A percentile compares a stretch with the other conserved stretches of the same genome.
These are phyloP conservation scores for Petunia axillaris DNA, from an alignment of 257 asterid genomes.

Conservation along the genomic window DNA sequence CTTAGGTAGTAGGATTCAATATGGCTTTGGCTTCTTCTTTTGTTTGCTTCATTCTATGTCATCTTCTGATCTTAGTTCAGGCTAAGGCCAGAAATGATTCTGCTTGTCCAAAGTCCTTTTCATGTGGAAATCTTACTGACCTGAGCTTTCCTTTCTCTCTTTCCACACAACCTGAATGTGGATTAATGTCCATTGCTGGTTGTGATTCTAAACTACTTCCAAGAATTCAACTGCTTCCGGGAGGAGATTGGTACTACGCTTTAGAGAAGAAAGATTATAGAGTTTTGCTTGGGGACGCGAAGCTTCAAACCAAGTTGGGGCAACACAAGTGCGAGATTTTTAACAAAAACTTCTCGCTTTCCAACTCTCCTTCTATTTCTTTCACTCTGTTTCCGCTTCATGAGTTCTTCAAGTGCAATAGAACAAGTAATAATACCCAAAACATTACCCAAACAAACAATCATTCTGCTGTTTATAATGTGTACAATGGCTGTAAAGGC, in stretches of 20 bases:
- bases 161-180: background rate
- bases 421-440: background rate
- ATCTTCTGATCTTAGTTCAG: background rate
- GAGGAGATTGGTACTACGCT: background rate
- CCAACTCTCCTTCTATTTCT: background rate
- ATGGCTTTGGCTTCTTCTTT: background rate
- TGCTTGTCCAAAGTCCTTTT: background rate
- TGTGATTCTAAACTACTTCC: background rate
- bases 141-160: slow-evolving; percentile 19
- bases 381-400: accelerated
- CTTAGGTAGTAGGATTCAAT: background rate
- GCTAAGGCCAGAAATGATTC: background rate
- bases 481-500: background rate
- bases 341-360: background rate
- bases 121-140: background rate
- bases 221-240: background rate
- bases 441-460: background rate
- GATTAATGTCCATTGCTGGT: background rate
- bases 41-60: background rate
- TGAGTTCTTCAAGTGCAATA: background rate
- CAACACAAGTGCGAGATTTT: background rate
- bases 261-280: background rate
- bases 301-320: background rate
- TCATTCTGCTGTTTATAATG: background rate
- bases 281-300: background rate